Evolutionary conservation across 257 asterid species (phyloP), one percentile per base, ranked within the genome.

Genomic region (Fraxinus americana): DNA sequence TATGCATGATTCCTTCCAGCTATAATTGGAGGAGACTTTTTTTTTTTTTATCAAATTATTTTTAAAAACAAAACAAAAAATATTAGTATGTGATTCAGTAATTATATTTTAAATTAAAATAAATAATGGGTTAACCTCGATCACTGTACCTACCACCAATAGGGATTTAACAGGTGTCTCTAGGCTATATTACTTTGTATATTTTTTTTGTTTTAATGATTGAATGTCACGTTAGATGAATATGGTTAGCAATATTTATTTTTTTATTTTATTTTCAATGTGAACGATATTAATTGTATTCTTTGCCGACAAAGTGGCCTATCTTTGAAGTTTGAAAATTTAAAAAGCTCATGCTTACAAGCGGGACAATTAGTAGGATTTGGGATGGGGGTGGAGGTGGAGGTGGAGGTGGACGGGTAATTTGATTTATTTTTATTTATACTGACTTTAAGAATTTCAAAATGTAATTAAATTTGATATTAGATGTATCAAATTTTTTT

Each of bases 191-290:
- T 38, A 74, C 17, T 79, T 76, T 80, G 77, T 84, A 81, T 79
- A 68, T 67, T 59, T 66, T 67, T 75, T 83, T 38, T n/a, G 78
- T 78, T 66, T 73, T 87, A 89, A 87, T 89, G 93, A 89, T 89
- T 87, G 88, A 89, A 48, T 25, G 85, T 86, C 91, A 87, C 88
- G 90, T 89, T 87, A 82, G 77, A 78, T 71, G 72, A 12, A 71
- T 65, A 11, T 69, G 30, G 66, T 67, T 67, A 70, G 65, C 19
- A 32, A 73, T 71, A 76, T 73, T 66, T 59, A 68, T 27, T 27
- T 48, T 4, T 21, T 67, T 35, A 43, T 30, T 10, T 7, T 9
- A 0, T 8, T 59, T 21, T 57, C 10, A n/a, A 43, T 45, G 27
- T 50, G 23, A 50, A 19, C 34, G n/a, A 65, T 69, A 79, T 32